Evolutionary conservation across 2,329 filamentous ascomycete genomes (phyloP).

Genomic region (Coleophoma crateriformis): DNA sequence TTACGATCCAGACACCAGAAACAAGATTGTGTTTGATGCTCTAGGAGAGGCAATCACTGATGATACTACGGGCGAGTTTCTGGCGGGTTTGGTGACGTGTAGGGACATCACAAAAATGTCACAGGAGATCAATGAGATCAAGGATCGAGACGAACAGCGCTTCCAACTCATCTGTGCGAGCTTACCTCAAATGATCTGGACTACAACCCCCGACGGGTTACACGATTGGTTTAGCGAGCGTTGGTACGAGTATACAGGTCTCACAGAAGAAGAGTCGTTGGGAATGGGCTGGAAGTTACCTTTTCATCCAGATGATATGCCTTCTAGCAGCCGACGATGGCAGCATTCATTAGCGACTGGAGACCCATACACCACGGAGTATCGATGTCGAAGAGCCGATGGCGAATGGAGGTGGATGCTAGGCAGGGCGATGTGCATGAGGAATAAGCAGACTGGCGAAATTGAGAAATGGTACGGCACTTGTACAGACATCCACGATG

Average conservation of each 20-base stretch:
- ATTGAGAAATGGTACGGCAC: slow-evolving; percentile 80
- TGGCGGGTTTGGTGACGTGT: slow-evolving; percentile 67
- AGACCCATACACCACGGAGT: slow-evolving; percentile 64
- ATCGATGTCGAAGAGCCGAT: slow-evolving; percentile 59
- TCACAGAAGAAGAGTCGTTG: slow-evolving; percentile 55
- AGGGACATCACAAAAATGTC: slow-evolving; percentile 68
- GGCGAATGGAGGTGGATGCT: slow-evolving; percentile 78
- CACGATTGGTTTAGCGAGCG: slow-evolving; percentile 70
- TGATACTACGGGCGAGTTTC: slow-evolving; percentile 61
- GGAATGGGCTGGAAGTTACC: slow-evolving; percentile 57
- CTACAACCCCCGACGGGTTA: slow-evolving; percentile 57
- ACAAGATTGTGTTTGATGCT: slow-evolving; percentile 56
- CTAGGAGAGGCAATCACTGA: slow-evolving; percentile 64
- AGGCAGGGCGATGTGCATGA: slow-evolving; percentile 63
- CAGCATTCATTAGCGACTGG: slow-evolving; percentile 58
- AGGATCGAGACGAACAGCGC: slow-evolving; percentile 64
- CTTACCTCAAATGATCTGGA: slow-evolving; percentile 71
- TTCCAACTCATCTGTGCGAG: slow-evolving; percentile 74
- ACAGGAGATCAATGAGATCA: slow-evolving; percentile 63
- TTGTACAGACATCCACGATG: slow-evolving; percentile 74
- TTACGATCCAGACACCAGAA: slow-evolving; percentile 45
- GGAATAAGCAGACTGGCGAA: slow-evolving; percentile 56
- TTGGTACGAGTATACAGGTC: slow-evolving; percentile 77
- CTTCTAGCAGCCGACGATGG: slow-evolving; percentile 52
- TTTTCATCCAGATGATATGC: slow-evolving; percentile 67